Evolutionary conservation across 805 yeast species (phyloP), one percentile per base, ranked within the genome.

Genomic region (Wickerhamiella dianesei): DNA sequence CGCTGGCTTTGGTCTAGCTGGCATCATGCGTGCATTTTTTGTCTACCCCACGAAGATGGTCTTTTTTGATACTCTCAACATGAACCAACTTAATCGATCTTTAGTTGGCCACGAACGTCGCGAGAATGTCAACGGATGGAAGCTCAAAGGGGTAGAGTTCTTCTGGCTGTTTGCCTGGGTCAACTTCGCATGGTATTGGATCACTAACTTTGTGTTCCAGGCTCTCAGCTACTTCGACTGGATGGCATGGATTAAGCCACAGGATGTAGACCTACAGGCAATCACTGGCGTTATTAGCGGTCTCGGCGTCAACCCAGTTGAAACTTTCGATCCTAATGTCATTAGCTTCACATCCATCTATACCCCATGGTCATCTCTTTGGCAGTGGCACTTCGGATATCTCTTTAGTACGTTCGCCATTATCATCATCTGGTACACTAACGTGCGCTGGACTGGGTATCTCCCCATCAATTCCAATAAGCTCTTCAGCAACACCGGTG

Each of bases 1-100:
- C 50, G 61, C 79, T 50, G 86, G 85, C 21, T 74, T 76, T 56
- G 79, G 81, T 1, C 71, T 79, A 58, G 82, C 85, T 4, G 79
- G 81, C 44, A 56, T 79, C 21, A 68, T 77, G 69, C 71, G 81
- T 57, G 73, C 73, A 50, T 74, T 79, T 37, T 70, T 68, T 2
- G 69, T 77, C 12, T 75, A 76, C 54, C 78, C 78, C 12, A 62
- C 63, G 2, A 61, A 66, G 47, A 66, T 76, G 6, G 56, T 77
- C 22, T 77, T 35, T 37, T 48, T 21, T 36, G 44, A 44, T 16
- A 41, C 64, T 5, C 52, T 74, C 50, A 76, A 77, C 19, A 64
- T 70, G 1, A 50, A 73, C 32, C 73, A 76, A 18, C 58, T 75
- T 42, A 73, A 74, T 56, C 65, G 68, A 47, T 75, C 80, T 1